Evolutionary conservation across 164 flowering plant genomes (phyloP).

Genomic region (Berberis thunbergii): DNA sequence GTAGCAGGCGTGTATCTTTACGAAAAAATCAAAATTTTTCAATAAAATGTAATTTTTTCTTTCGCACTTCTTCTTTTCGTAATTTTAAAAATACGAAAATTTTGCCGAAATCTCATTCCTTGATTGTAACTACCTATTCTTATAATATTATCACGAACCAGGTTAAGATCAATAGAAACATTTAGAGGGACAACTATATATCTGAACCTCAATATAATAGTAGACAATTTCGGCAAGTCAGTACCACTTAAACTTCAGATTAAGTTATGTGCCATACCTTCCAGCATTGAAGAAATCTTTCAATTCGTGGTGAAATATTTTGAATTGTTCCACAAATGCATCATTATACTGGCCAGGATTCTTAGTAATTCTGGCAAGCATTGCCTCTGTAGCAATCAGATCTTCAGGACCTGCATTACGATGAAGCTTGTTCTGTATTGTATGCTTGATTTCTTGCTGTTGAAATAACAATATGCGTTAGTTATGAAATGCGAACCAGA

Average conservation of each 20-base stretch:
- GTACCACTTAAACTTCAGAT: neutral
- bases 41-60: too few species aligned
- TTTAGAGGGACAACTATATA: too few species aligned
- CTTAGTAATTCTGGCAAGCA: constrained; percentile 81
- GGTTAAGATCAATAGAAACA: too few species aligned
- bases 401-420: constrained; percentile 99
- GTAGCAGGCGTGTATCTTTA: too few species aligned
- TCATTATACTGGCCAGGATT: constrained; percentile 84
- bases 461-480: constrained; percentile 6
- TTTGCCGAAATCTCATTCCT: too few species aligned
- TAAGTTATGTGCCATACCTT: constrained; percentile 37
- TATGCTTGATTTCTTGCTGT: constrained; percentile 98
- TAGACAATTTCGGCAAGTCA: neutral
- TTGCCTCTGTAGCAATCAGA: constrained; percentile 87
- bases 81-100: too few species aligned
- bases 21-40: too few species aligned
- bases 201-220: too few species aligned
- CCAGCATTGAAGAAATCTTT: constrained; percentile 99
- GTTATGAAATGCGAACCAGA: neutral
- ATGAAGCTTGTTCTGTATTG: constrained; percentile 98
- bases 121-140: too few species aligned
- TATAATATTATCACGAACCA: too few species aligned
- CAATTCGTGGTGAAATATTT: constrained; percentile 79
- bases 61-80: too few species aligned
- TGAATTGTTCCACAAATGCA: constrained; percentile 85